Base-by-base conservation (phyloP, 768 basidiomycete species). In the Suillus subalutaceus region DNA sequence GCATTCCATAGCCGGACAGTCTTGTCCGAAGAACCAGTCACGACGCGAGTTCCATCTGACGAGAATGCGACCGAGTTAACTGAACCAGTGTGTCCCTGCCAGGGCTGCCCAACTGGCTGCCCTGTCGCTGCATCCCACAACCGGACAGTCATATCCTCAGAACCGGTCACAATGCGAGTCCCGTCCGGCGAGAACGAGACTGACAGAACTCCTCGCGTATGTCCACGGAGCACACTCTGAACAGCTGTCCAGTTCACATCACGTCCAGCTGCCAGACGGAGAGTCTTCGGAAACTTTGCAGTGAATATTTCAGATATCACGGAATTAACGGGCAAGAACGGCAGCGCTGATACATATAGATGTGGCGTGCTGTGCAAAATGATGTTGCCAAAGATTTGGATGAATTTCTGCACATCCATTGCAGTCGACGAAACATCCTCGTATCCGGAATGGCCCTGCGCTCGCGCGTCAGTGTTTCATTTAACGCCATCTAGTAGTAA, bases 331-430 rank as follows among this genome's bases (percentile, higher is more conserved):
- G 73, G 73, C 20, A 63, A 60, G 64, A 75, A 74, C 16, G 73
- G 72, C 6, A 75, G 40, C 2, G 69, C 73, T 40, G 73, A 74
- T 18, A 74, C 18, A 57, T 74, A 74, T 13, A 74, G 69, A 55
- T 75, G 74, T 7, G 73, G 73, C 1, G 65, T 67, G 66, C 69
- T 71, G 20, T 72, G 63, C 15, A 63, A 23, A 20, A 73, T 71
- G 13, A 60, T 41, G 37, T 32, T 32, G 23, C 18, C 55, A 43
- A 74, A 74, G 1, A 48, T 38, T 26, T 46, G 32, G 10, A 73
- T 60, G 57, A 73, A 73, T 50, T 61, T 62, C 2, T 43, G 35
- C 0, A 52, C 58, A 48, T 74, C 72, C 8, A 38, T 44, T n/a
- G 57, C 63, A 30, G 60, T 48, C 4, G 44, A 32, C n/a, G 3